These are phyloP conservation scores for Phanerodontia chrysosporium DNA, from an alignment of 768 basidiomycete species.

Conservation along the genomic window DNA sequence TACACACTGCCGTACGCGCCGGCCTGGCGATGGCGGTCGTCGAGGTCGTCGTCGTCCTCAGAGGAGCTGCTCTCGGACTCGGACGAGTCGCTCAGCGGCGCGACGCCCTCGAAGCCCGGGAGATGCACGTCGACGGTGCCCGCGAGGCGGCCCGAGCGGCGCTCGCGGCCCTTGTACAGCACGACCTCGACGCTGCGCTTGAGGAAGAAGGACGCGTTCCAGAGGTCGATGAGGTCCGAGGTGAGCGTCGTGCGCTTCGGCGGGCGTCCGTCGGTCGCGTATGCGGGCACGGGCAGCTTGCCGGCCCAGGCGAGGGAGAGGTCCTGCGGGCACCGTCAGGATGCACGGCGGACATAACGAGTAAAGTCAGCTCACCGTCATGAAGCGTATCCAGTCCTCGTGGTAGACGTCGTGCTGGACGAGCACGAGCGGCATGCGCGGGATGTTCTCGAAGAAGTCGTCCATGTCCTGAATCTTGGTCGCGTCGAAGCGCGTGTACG, in stretches of 20 bases:
- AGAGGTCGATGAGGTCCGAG: slow-evolving; percentile 72
- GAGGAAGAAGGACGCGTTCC: slow-evolving; percentile 76
- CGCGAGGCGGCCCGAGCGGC: slow-evolving; percentile 60
- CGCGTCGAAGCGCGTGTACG: slow-evolving; percentile 65
- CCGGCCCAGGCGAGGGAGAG: slow-evolving; percentile 72
- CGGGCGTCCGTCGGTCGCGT: slow-evolving; percentile 40
- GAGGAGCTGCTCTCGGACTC: slow-evolving; percentile 34
- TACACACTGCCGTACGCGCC: slow-evolving; percentile 36
- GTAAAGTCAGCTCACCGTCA: slow-evolving; percentile 49
- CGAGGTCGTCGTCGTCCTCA: slow-evolving; percentile 32
- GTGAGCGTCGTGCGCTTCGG: slow-evolving; percentile 57
- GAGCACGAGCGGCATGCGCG: slow-evolving; percentile 70
- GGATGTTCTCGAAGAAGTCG: slow-evolving; percentile 58
- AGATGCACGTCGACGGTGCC: slow-evolving; percentile 55
- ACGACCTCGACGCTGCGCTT: slow-evolving; percentile 74
- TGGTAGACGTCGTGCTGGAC: slow-evolving; percentile 72
- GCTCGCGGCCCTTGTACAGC: slow-evolving; percentile 75
- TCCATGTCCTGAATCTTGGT: slow-evolving; percentile 80
- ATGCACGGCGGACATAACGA: neutral
- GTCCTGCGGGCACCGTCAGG: slow-evolving; percentile 44
- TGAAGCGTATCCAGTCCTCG: slow-evolving; percentile 78
- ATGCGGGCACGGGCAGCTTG: slow-evolving; percentile 60
- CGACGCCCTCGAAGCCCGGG: slow-evolving; percentile 41
- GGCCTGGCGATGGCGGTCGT: slow-evolving; percentile 27
- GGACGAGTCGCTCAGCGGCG: slow-evolving; percentile 35